A percentile compares a stretch with the other conserved stretches of the same genome.
Evolutionary conservation across 2,329 filamentous ascomycete genomes (phyloP).

Genomic region (Thermothelomyces thermophilus): DNA sequence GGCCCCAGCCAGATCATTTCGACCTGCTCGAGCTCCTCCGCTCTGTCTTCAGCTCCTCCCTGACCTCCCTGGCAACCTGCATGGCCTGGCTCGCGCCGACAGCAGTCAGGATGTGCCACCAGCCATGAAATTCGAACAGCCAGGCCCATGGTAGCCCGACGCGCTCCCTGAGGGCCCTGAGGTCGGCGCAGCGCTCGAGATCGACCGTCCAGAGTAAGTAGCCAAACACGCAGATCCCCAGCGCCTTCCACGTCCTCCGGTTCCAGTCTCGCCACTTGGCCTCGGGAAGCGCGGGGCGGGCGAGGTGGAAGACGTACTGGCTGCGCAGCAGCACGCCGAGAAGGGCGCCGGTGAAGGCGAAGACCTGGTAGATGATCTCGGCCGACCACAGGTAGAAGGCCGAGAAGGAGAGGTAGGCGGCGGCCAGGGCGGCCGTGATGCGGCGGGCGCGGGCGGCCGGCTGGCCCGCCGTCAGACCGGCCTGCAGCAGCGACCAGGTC

Average conservation of each 20-base stretch:
- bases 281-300: constrained; percentile 26
- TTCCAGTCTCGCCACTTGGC: constrained; percentile 26
- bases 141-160: constrained; percentile 51
- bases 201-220: constrained; percentile 54
- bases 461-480: constrained; percentile 40
- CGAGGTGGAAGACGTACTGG: constrained; percentile 8
- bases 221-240: constrained; percentile 35
- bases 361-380: constrained; percentile 39
- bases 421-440: constrained; percentile 34
- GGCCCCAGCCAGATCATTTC: neutral
- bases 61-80: constrained; percentile 29
- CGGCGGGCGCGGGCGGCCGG: constrained; percentile 29
- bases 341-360: constrained; percentile 32
- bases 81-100: constrained; percentile 43
- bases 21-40: neutral
- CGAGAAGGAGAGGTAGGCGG: constrained; percentile 36
- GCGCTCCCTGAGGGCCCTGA: constrained; percentile 38
- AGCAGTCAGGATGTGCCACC: constrained; percentile 58
- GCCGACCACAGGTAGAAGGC: constrained; percentile 38
- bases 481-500: constrained; percentile 45
- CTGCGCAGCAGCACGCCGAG: constrained; percentile 31
- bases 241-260: constrained; percentile 26
- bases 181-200: constrained; percentile 42
- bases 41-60: constrained; percentile 8
- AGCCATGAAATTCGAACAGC: constrained; percentile 53